These are phyloP conservation scores for Sugiyamaella xylanicola DNA, from an alignment of 1,139 yeast species.

Conservation along the genomic window DNA sequence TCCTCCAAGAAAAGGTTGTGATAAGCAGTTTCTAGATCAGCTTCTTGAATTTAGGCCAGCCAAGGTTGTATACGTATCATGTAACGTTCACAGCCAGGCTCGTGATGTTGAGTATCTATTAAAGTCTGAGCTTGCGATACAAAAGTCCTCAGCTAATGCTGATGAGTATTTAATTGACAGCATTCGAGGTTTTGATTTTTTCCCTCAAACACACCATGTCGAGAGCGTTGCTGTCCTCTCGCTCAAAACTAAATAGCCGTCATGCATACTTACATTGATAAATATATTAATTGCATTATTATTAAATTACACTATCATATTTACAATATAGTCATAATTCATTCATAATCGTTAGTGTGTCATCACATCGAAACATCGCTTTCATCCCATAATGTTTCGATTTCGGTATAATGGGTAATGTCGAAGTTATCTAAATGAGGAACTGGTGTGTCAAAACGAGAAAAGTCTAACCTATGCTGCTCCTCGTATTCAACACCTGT, in stretches of 20 bases:
- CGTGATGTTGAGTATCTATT: slow-evolving; percentile 86
- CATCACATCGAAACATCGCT: slow-evolving; percentile 24
- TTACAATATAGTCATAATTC: slow-evolving; percentile 8
- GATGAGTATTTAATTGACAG: slow-evolving; percentile 68
- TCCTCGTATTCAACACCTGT: slow-evolving; percentile 30
- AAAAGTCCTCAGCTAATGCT: not conserved
- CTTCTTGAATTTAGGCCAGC: slow-evolving; percentile 80
- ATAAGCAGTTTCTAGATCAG: slow-evolving; percentile 81
- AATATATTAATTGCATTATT: not conserved
- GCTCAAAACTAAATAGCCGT: slow-evolving; percentile 2
- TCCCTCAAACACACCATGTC: slow-evolving; percentile 97
- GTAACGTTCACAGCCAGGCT: slow-evolving; percentile 98
- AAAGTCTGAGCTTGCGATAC: slow-evolving; percentile 48
- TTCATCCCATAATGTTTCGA: slow-evolving; percentile 15
- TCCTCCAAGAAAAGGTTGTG: slow-evolving; percentile 98
- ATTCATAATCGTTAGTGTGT: not conserved
- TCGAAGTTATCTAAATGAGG: slow-evolving; percentile 29
- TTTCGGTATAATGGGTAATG: slow-evolving; percentile 22
- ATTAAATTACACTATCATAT: slow-evolving; percentile 8
- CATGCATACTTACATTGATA: not conserved
- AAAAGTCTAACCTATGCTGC: slow-evolving; percentile 20
- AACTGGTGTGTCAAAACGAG: slow-evolving; percentile 21
- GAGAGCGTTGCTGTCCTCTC: slow-evolving; percentile 87
- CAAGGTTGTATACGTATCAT: slow-evolving; percentile 86
- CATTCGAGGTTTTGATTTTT: slow-evolving; percentile 91